Evolutionary conservation across 108 stramenopile genomes (phyloP), one percentile per base, ranked within the genome.

Genomic region (Tribonema minus): DNA sequence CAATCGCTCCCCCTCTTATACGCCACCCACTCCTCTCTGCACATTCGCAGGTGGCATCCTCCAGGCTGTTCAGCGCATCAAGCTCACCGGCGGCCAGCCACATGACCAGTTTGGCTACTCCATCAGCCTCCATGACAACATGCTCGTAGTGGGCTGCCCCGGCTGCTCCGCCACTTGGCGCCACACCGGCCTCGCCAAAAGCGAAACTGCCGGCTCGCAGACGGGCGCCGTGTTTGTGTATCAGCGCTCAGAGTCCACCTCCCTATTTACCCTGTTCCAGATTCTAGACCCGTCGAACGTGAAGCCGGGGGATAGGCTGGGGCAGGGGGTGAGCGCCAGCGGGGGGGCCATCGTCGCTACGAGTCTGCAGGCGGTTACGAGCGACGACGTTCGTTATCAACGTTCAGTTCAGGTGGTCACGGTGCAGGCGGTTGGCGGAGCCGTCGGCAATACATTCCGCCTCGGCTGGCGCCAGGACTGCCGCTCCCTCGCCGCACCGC

Each of bases 151-250:
- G 27, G 77, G 77, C 1, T 79, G 77, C 32, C 77, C 77, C 12
- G 68, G 69, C 30, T n/a, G 77, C 3, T 60, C 61, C 6, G 68
- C 46, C 77, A 69, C 68, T 26, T 79, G 77, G 77, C 54, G 65
- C 3, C 77, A 79, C 61, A 79, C 77, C 26, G 68, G 77, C 25
- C 54, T 15, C 27, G 68, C 28, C 0, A 2, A 32, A 4, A 59
- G 37, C 23, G 68, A 61, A 27, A 68, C 67, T 60, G 77, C 68
- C 20, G 77, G 77, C 3, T 34, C 20, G 38, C 67, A 69, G 36
- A 72, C 81, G 1, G 90, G 90, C 37, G 85, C 88, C 34, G 89
- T 89, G 67, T 87, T 80, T 65, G 64, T 89, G 3, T 89, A 87
- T 67, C 54, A 34, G 72, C 58, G 38, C 58, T 33, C 54, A 37